Evolutionary conservation across 2,329 filamentous ascomycete genomes (phyloP).

Genomic region (Coleophoma eucalyptorum): DNA sequence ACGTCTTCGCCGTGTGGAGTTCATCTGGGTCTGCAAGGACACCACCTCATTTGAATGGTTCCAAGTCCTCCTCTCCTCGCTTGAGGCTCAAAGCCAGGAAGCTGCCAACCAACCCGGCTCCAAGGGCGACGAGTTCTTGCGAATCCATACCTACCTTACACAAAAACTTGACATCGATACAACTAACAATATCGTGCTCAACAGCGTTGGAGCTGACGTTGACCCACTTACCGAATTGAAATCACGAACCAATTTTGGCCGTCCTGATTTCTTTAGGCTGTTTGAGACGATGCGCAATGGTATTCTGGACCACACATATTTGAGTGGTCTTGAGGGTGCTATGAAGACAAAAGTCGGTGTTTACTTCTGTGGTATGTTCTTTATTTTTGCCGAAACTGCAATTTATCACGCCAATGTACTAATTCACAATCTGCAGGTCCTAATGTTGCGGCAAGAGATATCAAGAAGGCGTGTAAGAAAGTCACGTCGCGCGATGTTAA

Average conservation of each 20-base stretch:
- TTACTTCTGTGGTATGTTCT: constrained; percentile 89
- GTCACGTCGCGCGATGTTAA: constrained; percentile 75
- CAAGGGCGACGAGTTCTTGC: constrained; percentile 78
- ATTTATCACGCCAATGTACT: neutral
- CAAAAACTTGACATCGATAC: constrained; percentile 90
- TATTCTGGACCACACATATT: constrained; percentile 79
- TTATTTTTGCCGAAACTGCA: constrained; percentile 33
- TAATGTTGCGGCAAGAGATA: constrained; percentile 64
- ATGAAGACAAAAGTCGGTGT: constrained; percentile 86
- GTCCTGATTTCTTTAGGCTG: constrained; percentile 81
- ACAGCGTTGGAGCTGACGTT: constrained; percentile 81
- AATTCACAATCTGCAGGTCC: constrained; percentile 16
- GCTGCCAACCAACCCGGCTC: constrained; percentile 59
- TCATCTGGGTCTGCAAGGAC: constrained; percentile 98
- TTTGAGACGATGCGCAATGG: constrained; percentile 85
- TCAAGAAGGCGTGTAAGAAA: constrained; percentile 74
- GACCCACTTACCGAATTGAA: constrained; percentile 92
- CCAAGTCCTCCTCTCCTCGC: constrained; percentile 84
- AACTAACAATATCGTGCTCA: constrained; percentile 93
- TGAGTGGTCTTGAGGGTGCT: constrained; percentile 74
- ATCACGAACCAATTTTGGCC: constrained; percentile 87
- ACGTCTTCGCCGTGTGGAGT: constrained; percentile 90
- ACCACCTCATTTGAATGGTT: constrained; percentile 98
- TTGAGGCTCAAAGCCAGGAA: constrained; percentile 79
- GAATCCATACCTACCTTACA: constrained; percentile 97